Conservation (phyloP, 176 grass and related monocot genomes). For the Saccharum spontaneum region DNA sequence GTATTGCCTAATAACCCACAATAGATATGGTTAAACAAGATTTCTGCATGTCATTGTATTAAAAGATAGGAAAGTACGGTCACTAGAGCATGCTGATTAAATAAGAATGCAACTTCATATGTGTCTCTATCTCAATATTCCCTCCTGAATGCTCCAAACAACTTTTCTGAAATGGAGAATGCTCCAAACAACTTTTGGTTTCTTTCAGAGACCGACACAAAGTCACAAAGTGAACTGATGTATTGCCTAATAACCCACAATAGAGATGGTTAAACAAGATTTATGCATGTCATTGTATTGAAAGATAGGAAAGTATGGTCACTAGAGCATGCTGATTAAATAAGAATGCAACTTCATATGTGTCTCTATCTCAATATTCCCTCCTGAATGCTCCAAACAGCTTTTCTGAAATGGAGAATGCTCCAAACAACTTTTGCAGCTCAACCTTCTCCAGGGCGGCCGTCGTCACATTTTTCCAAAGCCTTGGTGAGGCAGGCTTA, state of each 20-base stretch:
- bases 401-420: background rate
- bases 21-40: background rate
- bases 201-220: too few relatives aligned
- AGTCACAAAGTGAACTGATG: too few relatives aligned
- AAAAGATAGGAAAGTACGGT: too few relatives aligned
- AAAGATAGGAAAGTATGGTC: too few relatives aligned
- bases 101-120: background rate
- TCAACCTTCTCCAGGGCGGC: slow-evolving; percentile 59
- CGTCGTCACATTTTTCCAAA: slow-evolving; percentile 53
- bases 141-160: background rate
- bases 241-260: too few relatives aligned
- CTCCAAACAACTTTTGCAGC: slow-evolving; percentile 47
- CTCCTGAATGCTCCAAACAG: background rate
- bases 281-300: background rate
- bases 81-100: background rate
- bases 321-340: background rate
- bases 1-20: background rate
- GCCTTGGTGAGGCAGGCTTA: slow-evolving; percentile 65
- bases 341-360: background rate
- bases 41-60: background rate
- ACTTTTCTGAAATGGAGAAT: background rate
- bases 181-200: slow-evolving; percentile 30
- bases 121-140: background rate
- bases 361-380: background rate
- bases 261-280: background rate